A percentile compares a stretch with the other conserved stretches of the same genome.
Conservation (phyloP, 768 basidiomycete genomes). For the Agaricus subrufescens region DNA sequence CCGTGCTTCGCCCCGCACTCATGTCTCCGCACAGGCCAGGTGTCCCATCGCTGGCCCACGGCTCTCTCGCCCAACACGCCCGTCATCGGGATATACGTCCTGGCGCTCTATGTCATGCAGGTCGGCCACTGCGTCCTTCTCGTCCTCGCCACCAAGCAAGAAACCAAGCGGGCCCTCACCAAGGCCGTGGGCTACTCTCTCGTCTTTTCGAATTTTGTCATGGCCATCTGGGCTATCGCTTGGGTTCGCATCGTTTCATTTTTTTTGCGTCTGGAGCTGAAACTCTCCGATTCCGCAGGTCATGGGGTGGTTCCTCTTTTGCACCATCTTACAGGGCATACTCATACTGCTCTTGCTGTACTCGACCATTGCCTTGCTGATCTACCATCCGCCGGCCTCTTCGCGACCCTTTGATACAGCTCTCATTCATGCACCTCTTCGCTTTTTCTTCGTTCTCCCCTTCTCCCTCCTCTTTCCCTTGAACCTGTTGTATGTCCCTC, state of each 20-base stretch:
- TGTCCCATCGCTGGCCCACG: constrained; percentile 55
- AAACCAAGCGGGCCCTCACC: constrained; percentile 76
- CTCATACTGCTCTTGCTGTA: constrained; percentile 70
- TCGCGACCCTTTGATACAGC: constrained; percentile 68
- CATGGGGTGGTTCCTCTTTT: constrained; percentile 69
- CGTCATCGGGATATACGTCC: constrained; percentile 56
- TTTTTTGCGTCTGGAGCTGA: neutral
- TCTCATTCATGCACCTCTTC: constrained; percentile 84
- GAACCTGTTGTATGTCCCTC: constrained; percentile 47
- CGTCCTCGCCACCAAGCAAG: constrained; percentile 61
- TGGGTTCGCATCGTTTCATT: constrained; percentile 45
- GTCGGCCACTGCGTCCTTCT: constrained; percentile 84
- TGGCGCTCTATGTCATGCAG: constrained; percentile 57
- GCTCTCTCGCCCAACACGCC: constrained; percentile 64
- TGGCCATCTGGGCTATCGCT: constrained; percentile 75
- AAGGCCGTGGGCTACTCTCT: constrained; percentile 80
- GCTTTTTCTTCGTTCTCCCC: constrained; percentile 59
- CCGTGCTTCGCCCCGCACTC: neutral
- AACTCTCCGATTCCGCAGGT: constrained; percentile 33
- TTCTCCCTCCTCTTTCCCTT: constrained; percentile 54
- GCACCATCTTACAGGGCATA: constrained; percentile 71
- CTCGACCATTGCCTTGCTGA: constrained; percentile 71
- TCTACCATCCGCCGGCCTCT: constrained; percentile 61
- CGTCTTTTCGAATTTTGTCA: constrained; percentile 73
- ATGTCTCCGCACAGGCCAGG: constrained; percentile 30